Percentiles rank a stretch among this genome's conserved stretches.
phyloP scores from a whole-genome alignment of 2,329 filamentous ascomycete genomes.

The Parastagonospora nodorum region DNA sequence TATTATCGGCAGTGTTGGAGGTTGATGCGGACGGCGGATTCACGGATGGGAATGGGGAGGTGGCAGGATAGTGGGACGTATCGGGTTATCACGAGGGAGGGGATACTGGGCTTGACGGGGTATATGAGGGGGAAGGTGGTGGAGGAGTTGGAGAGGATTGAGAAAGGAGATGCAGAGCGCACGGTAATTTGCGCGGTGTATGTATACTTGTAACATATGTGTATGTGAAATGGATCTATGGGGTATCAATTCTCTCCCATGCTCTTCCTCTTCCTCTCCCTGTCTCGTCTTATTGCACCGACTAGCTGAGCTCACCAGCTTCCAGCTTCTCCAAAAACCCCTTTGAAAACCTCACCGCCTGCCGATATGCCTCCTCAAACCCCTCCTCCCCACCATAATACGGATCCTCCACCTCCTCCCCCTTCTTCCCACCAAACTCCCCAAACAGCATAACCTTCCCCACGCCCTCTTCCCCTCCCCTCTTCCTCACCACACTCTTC shows the following conservation, averaged over 20 bases:
- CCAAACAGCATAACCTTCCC: constrained; percentile 80
- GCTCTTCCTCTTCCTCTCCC: not conserved
- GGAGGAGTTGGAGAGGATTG: constrained; percentile 21
- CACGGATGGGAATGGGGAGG: constrained; percentile 60
- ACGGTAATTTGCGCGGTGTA: not conserved
- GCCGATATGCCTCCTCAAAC: constrained; percentile 85
- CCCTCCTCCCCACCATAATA: constrained; percentile 88
- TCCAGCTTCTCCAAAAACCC: constrained; percentile 72
- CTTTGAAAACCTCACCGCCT: constrained; percentile 75
- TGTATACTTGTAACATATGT: not conserved
- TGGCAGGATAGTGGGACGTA: constrained; percentile 69
- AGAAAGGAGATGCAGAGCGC: constrained; percentile 24
- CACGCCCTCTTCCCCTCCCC: constrained; percentile 43
- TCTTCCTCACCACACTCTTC: constrained; percentile 54
- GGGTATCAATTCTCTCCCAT: constrained; percentile 26
- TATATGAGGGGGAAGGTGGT: constrained; percentile 30
- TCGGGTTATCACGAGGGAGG: constrained; percentile 63
- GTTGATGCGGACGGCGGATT: constrained; percentile 64
- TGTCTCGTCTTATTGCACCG: not conserved
- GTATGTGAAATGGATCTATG: constrained; percentile 6
- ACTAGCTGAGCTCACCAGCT: constrained; percentile 35
- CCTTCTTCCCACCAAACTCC: constrained; percentile 68
- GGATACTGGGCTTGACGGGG: constrained; percentile 49
- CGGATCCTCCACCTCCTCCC: constrained; percentile 79
- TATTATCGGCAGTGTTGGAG: constrained; percentile 69